Conservation (phyloP, 2,329 filamentous ascomycete genomes). For the Fusarium ambrosium region DNA sequence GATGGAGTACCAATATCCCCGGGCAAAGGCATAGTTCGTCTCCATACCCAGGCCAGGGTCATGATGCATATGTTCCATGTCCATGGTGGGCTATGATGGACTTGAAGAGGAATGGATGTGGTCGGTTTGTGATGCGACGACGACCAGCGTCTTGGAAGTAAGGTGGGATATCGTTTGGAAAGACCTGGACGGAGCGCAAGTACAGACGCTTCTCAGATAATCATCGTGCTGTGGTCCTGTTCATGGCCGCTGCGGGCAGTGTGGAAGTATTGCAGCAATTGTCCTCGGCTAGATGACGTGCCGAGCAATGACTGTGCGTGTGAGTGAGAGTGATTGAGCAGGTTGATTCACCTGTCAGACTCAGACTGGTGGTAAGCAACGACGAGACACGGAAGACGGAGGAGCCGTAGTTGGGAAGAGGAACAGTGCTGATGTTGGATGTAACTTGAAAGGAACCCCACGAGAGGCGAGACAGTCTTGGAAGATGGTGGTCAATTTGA, state of each 20-base stretch:
- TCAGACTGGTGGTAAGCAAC: conserved; percentile 3
- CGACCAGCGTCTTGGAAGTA: conserved; percentile 20
- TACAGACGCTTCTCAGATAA: background rate
- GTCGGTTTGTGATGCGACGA: background rate
- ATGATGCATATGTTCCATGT: conserved; percentile 48
- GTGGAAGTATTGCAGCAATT: too few relatives aligned
- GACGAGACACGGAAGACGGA: background rate
- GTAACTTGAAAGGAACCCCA: conserved; percentile 4
- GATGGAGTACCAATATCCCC: conserved; percentile 71
- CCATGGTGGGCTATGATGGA: conserved; percentile 48
- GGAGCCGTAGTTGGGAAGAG: background rate
- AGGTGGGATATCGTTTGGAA: background rate
- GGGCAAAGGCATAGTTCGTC: conserved; percentile 65
- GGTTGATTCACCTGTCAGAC: conserved; percentile 15
- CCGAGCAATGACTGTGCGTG: background rate
- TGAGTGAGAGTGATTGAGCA: conserved; percentile 38
- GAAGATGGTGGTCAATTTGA: background rate
- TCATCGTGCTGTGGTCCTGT: conserved; percentile 3
- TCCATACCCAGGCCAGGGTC: conserved; percentile 53
- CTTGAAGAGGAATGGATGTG: background rate
- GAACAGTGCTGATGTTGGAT: conserved; percentile 13
- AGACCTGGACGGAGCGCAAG: background rate
- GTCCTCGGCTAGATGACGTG: background rate
- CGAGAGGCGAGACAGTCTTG: background rate
- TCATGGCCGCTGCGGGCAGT: background rate